These are phyloP conservation scores for Sporothrix pseudoabietina DNA, from an alignment of 2,329 filamentous ascomycete species.

Conservation along the genomic window DNA sequence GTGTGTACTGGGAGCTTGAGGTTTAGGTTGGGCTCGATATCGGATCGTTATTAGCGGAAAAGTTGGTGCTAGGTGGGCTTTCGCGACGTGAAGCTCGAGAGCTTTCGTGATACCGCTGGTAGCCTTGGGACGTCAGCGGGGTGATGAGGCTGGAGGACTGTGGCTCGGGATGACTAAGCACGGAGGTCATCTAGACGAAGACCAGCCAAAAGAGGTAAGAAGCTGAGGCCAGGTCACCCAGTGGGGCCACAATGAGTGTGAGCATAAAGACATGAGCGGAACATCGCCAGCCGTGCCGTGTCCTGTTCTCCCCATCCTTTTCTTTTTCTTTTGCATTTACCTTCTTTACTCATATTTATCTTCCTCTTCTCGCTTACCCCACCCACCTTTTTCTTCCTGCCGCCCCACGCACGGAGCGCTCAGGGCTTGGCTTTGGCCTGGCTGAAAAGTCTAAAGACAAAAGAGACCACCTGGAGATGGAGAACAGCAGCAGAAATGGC, in stretches of 20 bases:
- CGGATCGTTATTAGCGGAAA: not conserved
- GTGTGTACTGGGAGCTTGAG: not conserved
- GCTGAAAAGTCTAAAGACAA: not conserved
- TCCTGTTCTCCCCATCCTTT: not conserved
- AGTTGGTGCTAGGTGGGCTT: not conserved
- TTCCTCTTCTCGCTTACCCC: not conserved
- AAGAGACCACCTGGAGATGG: not conserved
- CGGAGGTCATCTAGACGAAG: not conserved
- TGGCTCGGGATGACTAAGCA: constrained; percentile 28
- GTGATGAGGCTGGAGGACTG: constrained; percentile 28
- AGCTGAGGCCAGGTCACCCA: not conserved
- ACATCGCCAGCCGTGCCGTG: not conserved
- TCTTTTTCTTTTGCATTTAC: not conserved
- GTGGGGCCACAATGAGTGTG: not conserved
- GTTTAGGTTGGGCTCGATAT: not conserved
- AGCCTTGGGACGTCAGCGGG: constrained; percentile 24
- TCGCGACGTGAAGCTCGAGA: constrained; percentile 16
- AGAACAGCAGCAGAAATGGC: not conserved
- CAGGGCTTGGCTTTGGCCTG: not conserved
- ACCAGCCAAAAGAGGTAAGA: not conserved
- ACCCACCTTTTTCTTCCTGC: not conserved
- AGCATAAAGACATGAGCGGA: not conserved
- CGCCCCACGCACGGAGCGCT: constrained; percentile 12
- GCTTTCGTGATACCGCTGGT: constrained; percentile 11
- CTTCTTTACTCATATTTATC: not conserved